These are phyloP conservation scores for Eucalyptus cloeziana DNA, from an alignment of 345 rosid species.

Conservation along the genomic window DNA sequence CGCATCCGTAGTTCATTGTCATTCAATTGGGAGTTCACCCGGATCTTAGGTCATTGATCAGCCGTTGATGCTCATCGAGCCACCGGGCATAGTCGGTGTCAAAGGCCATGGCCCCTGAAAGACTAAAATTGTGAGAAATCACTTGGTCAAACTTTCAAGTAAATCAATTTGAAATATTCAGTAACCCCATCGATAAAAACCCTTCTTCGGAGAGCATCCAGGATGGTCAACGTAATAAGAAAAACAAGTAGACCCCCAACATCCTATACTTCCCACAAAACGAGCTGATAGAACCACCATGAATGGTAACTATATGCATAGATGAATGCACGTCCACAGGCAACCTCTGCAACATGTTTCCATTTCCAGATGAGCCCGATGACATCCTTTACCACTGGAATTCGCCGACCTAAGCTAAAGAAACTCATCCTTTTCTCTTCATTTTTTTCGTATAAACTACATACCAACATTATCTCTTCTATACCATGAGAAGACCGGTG, in stretches of 20 bases:
- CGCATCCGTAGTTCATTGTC: slow-evolving; percentile 59
- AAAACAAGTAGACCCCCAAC: background rate
- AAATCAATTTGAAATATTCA: background rate
- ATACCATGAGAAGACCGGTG: background rate
- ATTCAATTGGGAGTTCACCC: slow-evolving; percentile 52
- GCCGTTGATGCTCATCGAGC: slow-evolving; percentile 82
- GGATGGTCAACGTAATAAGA: background rate
- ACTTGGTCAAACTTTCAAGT: background rate
- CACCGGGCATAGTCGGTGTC: slow-evolving; percentile 76
- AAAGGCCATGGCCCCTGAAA: slow-evolving; percentile 64
- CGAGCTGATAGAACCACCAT: background rate
- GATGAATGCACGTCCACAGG: background rate
- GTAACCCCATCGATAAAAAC: background rate
- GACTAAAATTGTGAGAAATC: background rate
- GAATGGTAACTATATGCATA: background rate
- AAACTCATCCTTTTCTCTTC: background rate
- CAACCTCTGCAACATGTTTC: background rate
- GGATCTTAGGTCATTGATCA: slow-evolving; percentile 61
- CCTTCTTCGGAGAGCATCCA: background rate
- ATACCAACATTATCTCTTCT: background rate
- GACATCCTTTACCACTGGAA: background rate
- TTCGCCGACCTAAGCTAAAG: background rate
- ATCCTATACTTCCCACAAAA: background rate
- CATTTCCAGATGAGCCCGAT: background rate
- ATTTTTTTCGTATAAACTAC: background rate